Evolutionary conservation across 768 basidiomycete genomes (phyloP).

Genomic region (Lyophyllum shimeji): DNA sequence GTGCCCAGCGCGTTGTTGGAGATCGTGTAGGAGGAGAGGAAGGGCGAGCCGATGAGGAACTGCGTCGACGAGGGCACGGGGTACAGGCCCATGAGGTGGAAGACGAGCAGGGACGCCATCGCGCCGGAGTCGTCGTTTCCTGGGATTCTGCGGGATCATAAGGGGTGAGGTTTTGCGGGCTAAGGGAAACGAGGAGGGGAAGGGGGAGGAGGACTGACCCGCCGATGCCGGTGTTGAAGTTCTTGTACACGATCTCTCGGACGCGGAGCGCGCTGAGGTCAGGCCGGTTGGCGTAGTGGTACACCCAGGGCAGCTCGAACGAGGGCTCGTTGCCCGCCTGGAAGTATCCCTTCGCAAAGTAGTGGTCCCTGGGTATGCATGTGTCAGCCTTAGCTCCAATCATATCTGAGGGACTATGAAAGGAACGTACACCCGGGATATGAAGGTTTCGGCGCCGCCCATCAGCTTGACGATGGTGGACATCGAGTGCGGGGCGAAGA

Average conservation of each 20-base stretch:
- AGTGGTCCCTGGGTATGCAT: conserved; percentile 34
- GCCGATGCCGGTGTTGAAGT: conserved; percentile 50
- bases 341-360: conserved; percentile 22
- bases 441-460: conserved; percentile 44
- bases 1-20: conserved; percentile 38
- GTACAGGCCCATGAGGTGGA: conserved; percentile 51
- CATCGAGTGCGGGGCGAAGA: conserved; percentile 53
- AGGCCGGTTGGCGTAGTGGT: conserved; percentile 50
- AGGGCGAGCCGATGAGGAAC: conserved; percentile 47
- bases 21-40: conserved; percentile 45
- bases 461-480: conserved; percentile 44
- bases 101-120: conserved; percentile 49
- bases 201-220: conserved; percentile 33
- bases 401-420: too few species aligned
- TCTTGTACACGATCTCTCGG: conserved; percentile 40
- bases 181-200: neutral
- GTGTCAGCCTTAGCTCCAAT: too few species aligned
- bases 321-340: conserved; percentile 54
- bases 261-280: conserved; percentile 48
- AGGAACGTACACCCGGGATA: conserved; percentile 41
- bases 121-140: conserved; percentile 41
- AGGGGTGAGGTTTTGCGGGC: neutral
- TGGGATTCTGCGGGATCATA: neutral
- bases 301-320: conserved; percentile 46
- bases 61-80: conserved; percentile 47